phyloP scores from a whole-genome alignment of 1,284 basidiomycete species.

The Coniophora puteana region DNA sequence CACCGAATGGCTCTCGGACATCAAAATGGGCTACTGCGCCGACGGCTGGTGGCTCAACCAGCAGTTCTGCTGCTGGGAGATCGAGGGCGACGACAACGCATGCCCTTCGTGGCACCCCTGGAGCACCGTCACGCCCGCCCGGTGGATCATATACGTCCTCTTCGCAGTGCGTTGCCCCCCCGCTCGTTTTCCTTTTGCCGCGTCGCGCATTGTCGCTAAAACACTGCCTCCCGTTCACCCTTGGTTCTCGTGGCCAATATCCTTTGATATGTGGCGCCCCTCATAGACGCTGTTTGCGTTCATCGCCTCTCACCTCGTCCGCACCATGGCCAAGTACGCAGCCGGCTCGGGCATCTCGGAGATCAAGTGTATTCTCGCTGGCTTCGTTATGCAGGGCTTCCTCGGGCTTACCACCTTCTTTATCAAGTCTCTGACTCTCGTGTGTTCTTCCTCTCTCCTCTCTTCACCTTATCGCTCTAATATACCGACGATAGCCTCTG shows the following conservation, averaged over 20 bases:
- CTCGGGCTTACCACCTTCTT: conserved; percentile 86
- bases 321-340: conserved; percentile 88
- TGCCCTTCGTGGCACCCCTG: conserved; percentile 95
- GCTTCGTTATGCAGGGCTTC: conserved; percentile 96
- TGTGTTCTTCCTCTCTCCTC: conserved; percentile 39
- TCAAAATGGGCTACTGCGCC: conserved; percentile 95
- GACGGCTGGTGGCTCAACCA: conserved; percentile 99
- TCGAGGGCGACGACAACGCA: conserved; percentile 77
- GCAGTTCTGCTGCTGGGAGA: conserved; percentile 98
- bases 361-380: conserved; percentile 97
- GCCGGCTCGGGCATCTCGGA: conserved; percentile 98
- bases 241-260: no score
- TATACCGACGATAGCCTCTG: conserved; percentile 61
- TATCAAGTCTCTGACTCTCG: conserved; percentile 90
- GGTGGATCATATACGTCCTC: conserved; percentile 85
- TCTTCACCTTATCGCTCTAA: conserved; percentile 2
- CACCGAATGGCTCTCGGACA: conserved; percentile 97
- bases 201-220: conserved; percentile 2
- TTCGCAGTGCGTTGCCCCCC: conserved; percentile 69
- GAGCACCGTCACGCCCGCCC: conserved; percentile 72
- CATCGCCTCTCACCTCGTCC: conserved; percentile 85
- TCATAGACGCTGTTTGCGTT: conserved; percentile 79
- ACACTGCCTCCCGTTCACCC: neutral
- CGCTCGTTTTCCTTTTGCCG: conserved; percentile 3
- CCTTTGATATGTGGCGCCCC: neutral